Conservation (phyloP, 805 yeast genomes). For the Saccharomycopsis fibuligera region DNA sequence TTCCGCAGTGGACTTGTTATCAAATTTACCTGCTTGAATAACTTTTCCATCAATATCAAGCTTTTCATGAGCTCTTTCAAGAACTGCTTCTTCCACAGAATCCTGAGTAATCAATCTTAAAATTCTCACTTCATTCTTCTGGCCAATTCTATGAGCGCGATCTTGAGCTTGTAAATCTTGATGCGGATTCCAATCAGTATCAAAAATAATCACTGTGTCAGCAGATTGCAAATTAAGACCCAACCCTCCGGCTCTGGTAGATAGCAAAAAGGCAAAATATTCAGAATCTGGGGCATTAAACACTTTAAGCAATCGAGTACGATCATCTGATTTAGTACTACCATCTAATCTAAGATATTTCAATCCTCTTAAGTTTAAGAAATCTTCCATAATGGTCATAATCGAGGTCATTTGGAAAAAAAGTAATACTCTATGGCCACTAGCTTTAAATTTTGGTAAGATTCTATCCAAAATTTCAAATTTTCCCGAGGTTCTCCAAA, state of each 20-base stretch:
- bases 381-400: constrained; percentile 88
- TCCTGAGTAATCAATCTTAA: constrained; percentile 74
- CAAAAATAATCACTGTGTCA: constrained; percentile 80
- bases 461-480: constrained; percentile 72
- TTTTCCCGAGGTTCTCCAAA: constrained; percentile 77
- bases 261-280: constrained; percentile 69
- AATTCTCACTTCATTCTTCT: constrained; percentile 80
- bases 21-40: constrained; percentile 87
- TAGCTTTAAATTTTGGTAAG: constrained; percentile 64
- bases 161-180: constrained; percentile 90
- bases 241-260: constrained; percentile 87
- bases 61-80: constrained; percentile 78
- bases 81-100: constrained; percentile 76
- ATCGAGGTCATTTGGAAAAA: constrained; percentile 88
- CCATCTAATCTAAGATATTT: constrained; percentile 78
- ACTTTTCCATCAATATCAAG: constrained; percentile 85
- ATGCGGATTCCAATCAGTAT: constrained; percentile 89
- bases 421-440: constrained; percentile 74
- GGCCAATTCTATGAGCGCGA: constrained; percentile 87
- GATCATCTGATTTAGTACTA: constrained; percentile 76
- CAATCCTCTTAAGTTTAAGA: constrained; percentile 56
- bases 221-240: constrained; percentile 85
- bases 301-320: constrained; percentile 64
- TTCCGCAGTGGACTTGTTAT: constrained; percentile 78
- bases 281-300: constrained; percentile 75